phyloP scores from a whole-genome alignment of 2,329 filamentous ascomycete genomes.

The Xylariaceae sp. region DNA sequence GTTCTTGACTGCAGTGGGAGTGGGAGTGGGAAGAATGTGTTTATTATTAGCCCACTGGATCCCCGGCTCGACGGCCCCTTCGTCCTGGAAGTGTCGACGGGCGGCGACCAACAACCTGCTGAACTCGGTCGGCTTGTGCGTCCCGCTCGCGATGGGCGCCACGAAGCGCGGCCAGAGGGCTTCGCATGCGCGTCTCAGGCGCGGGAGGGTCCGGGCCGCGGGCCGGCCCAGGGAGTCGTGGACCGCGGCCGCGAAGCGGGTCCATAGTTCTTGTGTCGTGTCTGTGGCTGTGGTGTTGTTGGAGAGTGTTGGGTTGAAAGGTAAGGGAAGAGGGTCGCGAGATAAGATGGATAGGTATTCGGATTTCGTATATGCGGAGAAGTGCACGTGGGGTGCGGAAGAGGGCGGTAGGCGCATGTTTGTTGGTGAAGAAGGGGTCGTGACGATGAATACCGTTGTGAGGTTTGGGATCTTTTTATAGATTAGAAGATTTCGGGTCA shows the following conservation, averaged over 20 bases:
- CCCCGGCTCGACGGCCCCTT: constrained; percentile 61
- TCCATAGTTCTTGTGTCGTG: constrained; percentile 67
- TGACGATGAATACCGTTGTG: constrained; percentile 57
- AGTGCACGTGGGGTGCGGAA: constrained; percentile 71
- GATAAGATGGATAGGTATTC: constrained; percentile 75
- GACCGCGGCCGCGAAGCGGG: constrained; percentile 73
- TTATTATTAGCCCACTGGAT: constrained; percentile 47
- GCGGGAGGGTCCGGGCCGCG: constrained; percentile 71
- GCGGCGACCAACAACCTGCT: constrained; percentile 71
- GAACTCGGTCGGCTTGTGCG: constrained; percentile 73
- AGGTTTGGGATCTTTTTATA: constrained; percentile 65
- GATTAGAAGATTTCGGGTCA: constrained; percentile 6
- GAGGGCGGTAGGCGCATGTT: constrained; percentile 56
- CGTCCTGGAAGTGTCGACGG: constrained; percentile 65
- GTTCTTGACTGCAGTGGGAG: no score
- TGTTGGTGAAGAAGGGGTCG: constrained; percentile 44
- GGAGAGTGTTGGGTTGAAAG: no score
- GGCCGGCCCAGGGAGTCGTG: constrained; percentile 82
- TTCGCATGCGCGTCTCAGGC: constrained; percentile 63
- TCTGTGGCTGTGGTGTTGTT: constrained; percentile 48
- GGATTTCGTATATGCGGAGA: constrained; percentile 75
- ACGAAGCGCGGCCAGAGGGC: constrained; percentile 84
- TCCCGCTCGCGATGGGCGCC: constrained; percentile 68
- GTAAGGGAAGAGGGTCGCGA: constrained; percentile 38
- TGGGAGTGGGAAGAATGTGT: no score